These are phyloP conservation scores for Aciculoconidium aculeatum DNA, from an alignment of 805 yeast species.

Conservation along the genomic window DNA sequence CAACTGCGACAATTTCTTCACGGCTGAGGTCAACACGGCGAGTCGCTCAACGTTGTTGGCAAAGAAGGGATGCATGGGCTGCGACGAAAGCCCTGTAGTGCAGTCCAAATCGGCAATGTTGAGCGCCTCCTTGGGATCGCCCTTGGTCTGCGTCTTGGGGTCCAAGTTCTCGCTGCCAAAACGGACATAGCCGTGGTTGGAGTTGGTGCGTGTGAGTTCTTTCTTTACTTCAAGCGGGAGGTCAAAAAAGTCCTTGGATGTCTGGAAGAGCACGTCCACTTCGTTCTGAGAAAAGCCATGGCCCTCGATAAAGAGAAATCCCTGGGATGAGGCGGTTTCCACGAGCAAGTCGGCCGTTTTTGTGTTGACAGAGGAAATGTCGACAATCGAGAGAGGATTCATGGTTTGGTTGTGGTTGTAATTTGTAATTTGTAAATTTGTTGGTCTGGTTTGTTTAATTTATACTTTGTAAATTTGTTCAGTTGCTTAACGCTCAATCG, in stretches of 20 bases:
- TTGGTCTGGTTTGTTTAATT: too few species aligned
- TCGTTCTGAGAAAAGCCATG: conserved; percentile 55
- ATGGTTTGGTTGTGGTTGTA: too few species aligned
- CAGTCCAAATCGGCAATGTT: conserved; percentile 57
- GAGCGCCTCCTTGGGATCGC: conserved; percentile 66
- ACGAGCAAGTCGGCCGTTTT: conserved; percentile 47
- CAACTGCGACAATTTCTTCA: conserved; percentile 43
- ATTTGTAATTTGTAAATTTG: too few species aligned
- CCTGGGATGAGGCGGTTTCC: conserved; percentile 57
- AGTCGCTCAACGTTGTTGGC: conserved; percentile 32
- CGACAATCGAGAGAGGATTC: conserved; percentile 55
- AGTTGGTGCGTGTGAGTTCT: conserved; percentile 43
- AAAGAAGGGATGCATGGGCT: conserved; percentile 50
- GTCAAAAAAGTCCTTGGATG: conserved; percentile 47
- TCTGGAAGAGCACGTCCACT: conserved; percentile 43
- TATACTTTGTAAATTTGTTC: too few species aligned
- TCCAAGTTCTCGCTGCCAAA: conserved; percentile 49
- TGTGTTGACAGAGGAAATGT: conserved; percentile 41
- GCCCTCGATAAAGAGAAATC: conserved; percentile 63
- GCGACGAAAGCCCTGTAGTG: conserved; percentile 34
- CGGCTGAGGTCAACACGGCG: conserved; percentile 30
- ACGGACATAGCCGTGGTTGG: conserved; percentile 58
- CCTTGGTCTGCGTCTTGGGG: conserved; percentile 29
- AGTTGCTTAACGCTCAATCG: too few species aligned
- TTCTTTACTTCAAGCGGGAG: conserved; percentile 47